A percentile compares a stretch with the other conserved stretches of the same genome.
These are phyloP conservation scores for Tolypocladium amazonense DNA, from an alignment of 2,329 filamentous ascomycete species.

Conservation along the genomic window DNA sequence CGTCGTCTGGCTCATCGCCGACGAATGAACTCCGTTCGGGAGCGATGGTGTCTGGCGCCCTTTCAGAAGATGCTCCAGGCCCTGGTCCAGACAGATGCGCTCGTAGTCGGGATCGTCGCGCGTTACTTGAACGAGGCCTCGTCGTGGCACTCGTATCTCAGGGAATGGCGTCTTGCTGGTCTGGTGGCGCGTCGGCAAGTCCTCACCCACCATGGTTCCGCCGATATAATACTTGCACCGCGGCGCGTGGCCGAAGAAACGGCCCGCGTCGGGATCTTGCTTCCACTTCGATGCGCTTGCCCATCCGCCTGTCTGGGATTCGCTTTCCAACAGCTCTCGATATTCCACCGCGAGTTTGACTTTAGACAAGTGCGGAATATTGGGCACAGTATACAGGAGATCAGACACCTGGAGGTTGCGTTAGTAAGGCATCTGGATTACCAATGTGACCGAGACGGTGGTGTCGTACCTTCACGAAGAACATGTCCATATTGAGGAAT, in stretches of 20 bases:
- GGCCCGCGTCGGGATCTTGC: conserved; percentile 42
- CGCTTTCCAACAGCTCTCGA: conserved; percentile 44
- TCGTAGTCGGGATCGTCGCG: conserved; percentile 48
- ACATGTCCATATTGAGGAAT: conserved; percentile 50
- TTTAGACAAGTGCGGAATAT: conserved; percentile 45
- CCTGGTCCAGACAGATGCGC: conserved; percentile 44
- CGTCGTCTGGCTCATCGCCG: conserved; percentile 21
- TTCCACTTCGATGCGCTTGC: conserved; percentile 43
- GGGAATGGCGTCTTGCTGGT: conserved; percentile 44
- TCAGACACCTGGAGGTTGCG: conserved; percentile 41
- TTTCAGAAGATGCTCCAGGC: conserved; percentile 41
- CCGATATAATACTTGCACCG: conserved; percentile 48
- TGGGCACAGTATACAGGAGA: conserved; percentile 47
- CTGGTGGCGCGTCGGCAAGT: conserved; percentile 32
- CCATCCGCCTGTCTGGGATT: conserved; percentile 32
- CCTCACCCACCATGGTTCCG: conserved; percentile 41
- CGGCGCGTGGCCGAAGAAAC: conserved; percentile 43
- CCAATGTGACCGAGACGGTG: background rate
- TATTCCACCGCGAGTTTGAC: conserved; percentile 48
- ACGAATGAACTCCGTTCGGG: conserved; percentile 36
- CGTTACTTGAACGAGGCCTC: conserved; percentile 40
- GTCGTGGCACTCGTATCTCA: conserved; percentile 43
- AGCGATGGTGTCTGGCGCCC: conserved; percentile 32
- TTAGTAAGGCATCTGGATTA: background rate
- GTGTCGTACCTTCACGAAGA: conserved; percentile 51